These are phyloP conservation scores for Pichia sp. DNA, from an alignment of 1,139 yeast species.

Conservation along the genomic window DNA sequence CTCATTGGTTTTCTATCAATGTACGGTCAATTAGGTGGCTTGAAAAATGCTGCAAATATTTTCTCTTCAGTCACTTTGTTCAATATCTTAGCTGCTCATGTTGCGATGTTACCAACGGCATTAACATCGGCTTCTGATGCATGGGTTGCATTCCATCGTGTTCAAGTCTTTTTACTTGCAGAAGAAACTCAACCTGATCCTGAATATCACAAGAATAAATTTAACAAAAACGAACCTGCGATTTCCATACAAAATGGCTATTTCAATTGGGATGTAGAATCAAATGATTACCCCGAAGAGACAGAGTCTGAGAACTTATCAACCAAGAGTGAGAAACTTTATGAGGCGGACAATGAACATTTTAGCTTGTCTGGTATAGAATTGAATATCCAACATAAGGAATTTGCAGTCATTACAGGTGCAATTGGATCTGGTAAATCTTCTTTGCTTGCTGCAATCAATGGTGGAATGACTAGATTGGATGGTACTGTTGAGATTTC, in stretches of 20 bases:
- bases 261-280: slow-evolving; percentile 51
- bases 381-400: slow-evolving; percentile 43
- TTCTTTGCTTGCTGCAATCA: slow-evolving; percentile 52
- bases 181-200: slow-evolving; percentile 29
- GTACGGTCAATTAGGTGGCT: slow-evolving; percentile 30
- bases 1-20: slow-evolving; percentile 44
- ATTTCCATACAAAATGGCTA: slow-evolving; percentile 44
- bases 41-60: slow-evolving; percentile 33
- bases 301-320: not conserved
- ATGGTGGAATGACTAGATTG: slow-evolving; percentile 51
- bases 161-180: slow-evolving; percentile 37
- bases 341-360: not conserved
- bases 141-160: slow-evolving; percentile 42
- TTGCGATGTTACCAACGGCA: slow-evolving; percentile 47
- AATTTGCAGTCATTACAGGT: slow-evolving; percentile 64
- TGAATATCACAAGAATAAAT: slow-evolving; percentile 14
- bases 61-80: slow-evolving; percentile 48
- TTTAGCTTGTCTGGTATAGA: slow-evolving; percentile 40
- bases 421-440: slow-evolving; percentile 67
- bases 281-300: slow-evolving; percentile 10
- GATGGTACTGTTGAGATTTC: slow-evolving; percentile 42
- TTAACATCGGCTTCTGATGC: slow-evolving; percentile 51
- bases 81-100: slow-evolving; percentile 44
- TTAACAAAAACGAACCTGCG: slow-evolving; percentile 28
- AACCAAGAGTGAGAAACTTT: slow-evolving; percentile 1